Base-by-base conservation (phyloP, 1,284 basidiomycete species). In the Pseudozyma tsukubaensis region DNA sequence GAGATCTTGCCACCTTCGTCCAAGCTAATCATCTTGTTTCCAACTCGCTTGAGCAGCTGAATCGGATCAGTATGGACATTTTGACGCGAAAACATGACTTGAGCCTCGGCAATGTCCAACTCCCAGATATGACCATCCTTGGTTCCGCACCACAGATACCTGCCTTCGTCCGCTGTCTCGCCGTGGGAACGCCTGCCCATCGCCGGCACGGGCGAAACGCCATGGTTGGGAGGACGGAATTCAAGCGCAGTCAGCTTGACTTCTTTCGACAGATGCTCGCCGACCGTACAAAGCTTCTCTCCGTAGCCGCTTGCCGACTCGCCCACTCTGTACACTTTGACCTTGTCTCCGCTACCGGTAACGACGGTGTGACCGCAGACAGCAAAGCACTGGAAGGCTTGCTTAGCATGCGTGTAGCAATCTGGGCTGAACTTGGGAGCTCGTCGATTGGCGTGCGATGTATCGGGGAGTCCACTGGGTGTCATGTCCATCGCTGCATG, bases 1-100 rank as follows among this genome's bases (percentile, higher is more conserved):
- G 73, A 78, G 42, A 83, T 82, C 69, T 84, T 84, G 16, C 82
- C 82, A 13, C 77, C 73, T 50, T 83, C 82, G 53, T 84, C 82
- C 34, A 84, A 29, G 21, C 70, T 63, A 21, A 83, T 48, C 74
- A 84, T 82, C 42, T 69, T 59, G 45, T 68, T 60, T 35, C 80
- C 79, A 16, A 83, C 67, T 13, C 81, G 53, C 34, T 67, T 61
- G 11, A 84, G 45, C 47, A 80, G 44, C 32, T 67, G 50, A 29
- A 84, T 78, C 1, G 80, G 67, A 14, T 72, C 70, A 13, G 71
- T 67, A 47, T 84, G 82, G 1, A 79, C 64, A 35, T 68, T 77
- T 36, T 64, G 67, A 18, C 78, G 49, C 13, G 70, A 65, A 21
- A 51, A 50, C 5, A 72, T 68, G 14, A 81, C 63, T 21, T 61